A percentile compares a stretch with the other conserved stretches of the same genome.
These are phyloP conservation scores for Polychaeton citri DNA, from an alignment of 2,329 filamentous ascomycete species.

Conservation along the genomic window DNA sequence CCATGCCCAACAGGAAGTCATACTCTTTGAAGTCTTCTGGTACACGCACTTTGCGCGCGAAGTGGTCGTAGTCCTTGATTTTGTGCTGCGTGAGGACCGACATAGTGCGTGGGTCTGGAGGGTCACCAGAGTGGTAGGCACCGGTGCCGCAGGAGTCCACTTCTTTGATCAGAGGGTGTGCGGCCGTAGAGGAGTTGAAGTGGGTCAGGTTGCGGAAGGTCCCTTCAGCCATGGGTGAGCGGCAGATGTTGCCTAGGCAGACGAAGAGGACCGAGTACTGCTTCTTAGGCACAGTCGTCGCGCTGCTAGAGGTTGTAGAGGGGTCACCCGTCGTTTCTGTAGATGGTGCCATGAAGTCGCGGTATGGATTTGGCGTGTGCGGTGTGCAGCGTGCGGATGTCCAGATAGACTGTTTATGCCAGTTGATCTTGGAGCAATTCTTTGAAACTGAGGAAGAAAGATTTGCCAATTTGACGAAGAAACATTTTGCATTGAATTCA, in stretches of 20 bases:
- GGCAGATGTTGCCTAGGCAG: constrained; percentile 90
- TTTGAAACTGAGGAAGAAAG: too few species aligned
- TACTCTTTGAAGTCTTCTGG: constrained; percentile 67
- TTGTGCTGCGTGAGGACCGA: constrained; percentile 59
- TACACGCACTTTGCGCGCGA: constrained; percentile 56
- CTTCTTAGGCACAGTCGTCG: constrained; percentile 11
- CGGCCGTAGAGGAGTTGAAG: constrained; percentile 35
- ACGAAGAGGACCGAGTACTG: constrained; percentile 74
- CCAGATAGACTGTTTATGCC: too few species aligned
- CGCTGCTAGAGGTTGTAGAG: constrained; percentile 3
- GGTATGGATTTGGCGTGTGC: too few species aligned
- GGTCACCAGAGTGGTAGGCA: constrained; percentile 67
- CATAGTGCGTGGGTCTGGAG: constrained; percentile 74
- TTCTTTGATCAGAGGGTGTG: constrained; percentile 42
- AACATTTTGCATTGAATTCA: too few species aligned
- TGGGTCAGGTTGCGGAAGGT: constrained; percentile 64
- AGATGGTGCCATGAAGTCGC: too few species aligned
- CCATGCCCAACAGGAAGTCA: constrained; percentile 94
- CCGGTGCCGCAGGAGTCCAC: constrained; percentile 88
- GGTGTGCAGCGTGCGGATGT: too few species aligned
- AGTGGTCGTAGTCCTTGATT: constrained; percentile 64
- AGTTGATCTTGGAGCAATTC: too few species aligned
- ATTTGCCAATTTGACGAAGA: too few species aligned
- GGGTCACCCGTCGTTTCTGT: too few species aligned
- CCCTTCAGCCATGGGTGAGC: constrained; percentile 90